phyloP scores from a whole-genome alignment of 2,329 filamentous ascomycete genomes.

The Cytospora leucostoma region DNA sequence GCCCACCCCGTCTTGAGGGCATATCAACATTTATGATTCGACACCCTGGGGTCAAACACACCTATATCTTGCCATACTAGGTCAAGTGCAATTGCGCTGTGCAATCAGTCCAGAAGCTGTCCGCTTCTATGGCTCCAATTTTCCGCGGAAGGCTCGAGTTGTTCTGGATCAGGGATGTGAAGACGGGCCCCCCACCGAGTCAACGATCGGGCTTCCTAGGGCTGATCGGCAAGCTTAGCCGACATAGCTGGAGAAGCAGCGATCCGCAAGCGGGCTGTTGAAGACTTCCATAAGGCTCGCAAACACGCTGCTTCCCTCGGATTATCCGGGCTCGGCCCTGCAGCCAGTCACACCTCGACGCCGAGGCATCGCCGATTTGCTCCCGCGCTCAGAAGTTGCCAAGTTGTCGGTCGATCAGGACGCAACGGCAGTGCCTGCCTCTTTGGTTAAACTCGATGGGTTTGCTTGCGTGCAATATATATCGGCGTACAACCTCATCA shows the following conservation, averaged over 20 bases:
- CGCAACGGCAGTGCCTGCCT: constrained; percentile 2
- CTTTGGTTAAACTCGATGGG: constrained; percentile 20
- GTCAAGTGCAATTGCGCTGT: too few relatives aligned
- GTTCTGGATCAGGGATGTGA: neutral
- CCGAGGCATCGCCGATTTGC: neutral
- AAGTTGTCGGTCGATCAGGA: constrained; percentile 3
- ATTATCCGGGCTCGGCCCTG: too few relatives aligned
- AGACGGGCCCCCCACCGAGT: constrained; percentile 12
- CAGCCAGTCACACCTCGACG: neutral
- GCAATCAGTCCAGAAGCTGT: too few relatives aligned
- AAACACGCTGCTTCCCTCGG: too few relatives aligned
- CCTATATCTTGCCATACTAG: neutral
- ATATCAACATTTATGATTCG: neutral
- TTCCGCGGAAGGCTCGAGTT: too few relatives aligned
- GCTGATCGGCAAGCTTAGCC: constrained; percentile 4
- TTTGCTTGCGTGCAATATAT: constrained; percentile 1
- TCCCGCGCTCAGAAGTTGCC: neutral
- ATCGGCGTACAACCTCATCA: constrained; percentile 15
- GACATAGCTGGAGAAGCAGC: constrained; percentile 13
- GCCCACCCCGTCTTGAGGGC: neutral
- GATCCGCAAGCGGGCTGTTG: neutral
- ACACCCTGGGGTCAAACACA: neutral
- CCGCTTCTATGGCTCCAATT: neutral
- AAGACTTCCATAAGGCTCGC: neutral
- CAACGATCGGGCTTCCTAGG: constrained; percentile 2